Evolutionary conservation across 345 rosid genomes (phyloP).

Genomic region (Brassica cretica): DNA sequence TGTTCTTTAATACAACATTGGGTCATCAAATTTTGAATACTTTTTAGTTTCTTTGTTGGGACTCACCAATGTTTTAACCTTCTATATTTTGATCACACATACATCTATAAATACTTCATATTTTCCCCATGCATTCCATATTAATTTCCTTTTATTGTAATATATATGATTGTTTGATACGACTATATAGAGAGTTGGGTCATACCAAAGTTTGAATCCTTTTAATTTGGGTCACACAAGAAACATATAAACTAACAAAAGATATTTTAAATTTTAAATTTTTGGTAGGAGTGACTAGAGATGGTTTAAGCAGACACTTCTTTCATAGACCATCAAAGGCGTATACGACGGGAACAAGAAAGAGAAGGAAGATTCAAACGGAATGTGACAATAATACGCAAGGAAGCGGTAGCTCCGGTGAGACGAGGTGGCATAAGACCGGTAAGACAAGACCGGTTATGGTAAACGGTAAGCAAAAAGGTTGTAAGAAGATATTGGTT

Average conservation of each 20-base stretch:
- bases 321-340: slow-evolving; percentile 99
- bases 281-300: slow-evolving; percentile 87
- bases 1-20: not conserved
- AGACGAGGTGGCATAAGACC: slow-evolving; percentile 99
- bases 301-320: slow-evolving; percentile 96
- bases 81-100: not conserved
- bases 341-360: slow-evolving; percentile 96
- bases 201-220: slow-evolving; percentile 34
- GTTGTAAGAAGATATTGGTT: slow-evolving; percentile 93
- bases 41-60: slow-evolving; percentile 2
- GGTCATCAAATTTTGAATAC: slow-evolving; percentile 24
- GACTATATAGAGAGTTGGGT: slow-evolving; percentile 2
- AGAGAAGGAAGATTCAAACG: slow-evolving; percentile 89
- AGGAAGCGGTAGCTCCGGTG: slow-evolving; percentile 62
- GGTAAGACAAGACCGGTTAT: slow-evolving; percentile 97
- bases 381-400: slow-evolving; percentile 75
- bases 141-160: slow-evolving; percentile 1
- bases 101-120: not conserved
- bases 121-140: not conserved
- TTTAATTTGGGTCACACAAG: slow-evolving; percentile 17
- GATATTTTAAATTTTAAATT: not conserved
- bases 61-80: slow-evolving; percentile 30
- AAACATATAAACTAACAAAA: slow-evolving; percentile 4
- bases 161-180: slow-evolving; percentile 21
- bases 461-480: slow-evolving; percentile 90